phyloP scores from a whole-genome alignment of 345 rosid genomes.

The Eucalyptus microcorys region DNA sequence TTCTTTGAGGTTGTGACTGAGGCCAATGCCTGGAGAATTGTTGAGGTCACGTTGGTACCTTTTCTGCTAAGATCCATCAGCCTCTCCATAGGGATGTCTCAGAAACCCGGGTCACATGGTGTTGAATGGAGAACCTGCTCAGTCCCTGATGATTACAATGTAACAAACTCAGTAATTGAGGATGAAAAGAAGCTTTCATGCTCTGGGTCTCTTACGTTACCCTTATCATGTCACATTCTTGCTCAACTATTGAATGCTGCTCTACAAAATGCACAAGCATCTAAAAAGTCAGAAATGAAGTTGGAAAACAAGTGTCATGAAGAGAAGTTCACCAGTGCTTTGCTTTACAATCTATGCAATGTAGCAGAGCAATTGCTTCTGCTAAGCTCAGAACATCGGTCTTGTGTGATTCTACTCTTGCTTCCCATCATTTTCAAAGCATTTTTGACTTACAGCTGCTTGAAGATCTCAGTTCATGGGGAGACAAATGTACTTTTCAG shows the following conservation, averaged over 20 bases:
- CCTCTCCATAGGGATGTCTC: slow-evolving; percentile 34
- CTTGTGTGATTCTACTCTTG: slow-evolving; percentile 61
- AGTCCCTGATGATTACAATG: slow-evolving; percentile 1
- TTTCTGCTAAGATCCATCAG: slow-evolving; percentile 54
- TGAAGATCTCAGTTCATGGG: slow-evolving; percentile 30
- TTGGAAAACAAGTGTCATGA: slow-evolving; percentile 14
- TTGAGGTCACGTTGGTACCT: slow-evolving; percentile 65
- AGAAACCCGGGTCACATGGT: slow-evolving; percentile 31
- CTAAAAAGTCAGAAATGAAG: slow-evolving; percentile 1
- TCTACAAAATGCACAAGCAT: slow-evolving; percentile 19
- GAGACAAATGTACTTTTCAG: slow-evolving; percentile 27
- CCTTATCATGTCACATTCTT: slow-evolving; percentile 57
- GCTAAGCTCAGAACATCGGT: slow-evolving; percentile 59
- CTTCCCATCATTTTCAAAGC: slow-evolving; percentile 64
- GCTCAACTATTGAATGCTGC: slow-evolving; percentile 44
- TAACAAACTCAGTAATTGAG: slow-evolving; percentile 5
- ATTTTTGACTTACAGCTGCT: slow-evolving; percentile 19
- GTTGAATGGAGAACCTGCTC: slow-evolving; percentile 19
- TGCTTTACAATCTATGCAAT: slow-evolving; percentile 69
- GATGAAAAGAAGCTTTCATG: slow-evolving; percentile 9
- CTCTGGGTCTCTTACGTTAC: slow-evolving; percentile 33
- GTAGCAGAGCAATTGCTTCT: slow-evolving; percentile 51
- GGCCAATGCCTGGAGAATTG: slow-evolving; percentile 40
- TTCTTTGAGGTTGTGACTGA: slow-evolving; percentile 49
- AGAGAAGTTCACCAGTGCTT: slow-evolving; percentile 24